These are phyloP conservation scores for Crithidia expoeki DNA, from an alignment of 208 protist species.

Conservation along the genomic window DNA sequence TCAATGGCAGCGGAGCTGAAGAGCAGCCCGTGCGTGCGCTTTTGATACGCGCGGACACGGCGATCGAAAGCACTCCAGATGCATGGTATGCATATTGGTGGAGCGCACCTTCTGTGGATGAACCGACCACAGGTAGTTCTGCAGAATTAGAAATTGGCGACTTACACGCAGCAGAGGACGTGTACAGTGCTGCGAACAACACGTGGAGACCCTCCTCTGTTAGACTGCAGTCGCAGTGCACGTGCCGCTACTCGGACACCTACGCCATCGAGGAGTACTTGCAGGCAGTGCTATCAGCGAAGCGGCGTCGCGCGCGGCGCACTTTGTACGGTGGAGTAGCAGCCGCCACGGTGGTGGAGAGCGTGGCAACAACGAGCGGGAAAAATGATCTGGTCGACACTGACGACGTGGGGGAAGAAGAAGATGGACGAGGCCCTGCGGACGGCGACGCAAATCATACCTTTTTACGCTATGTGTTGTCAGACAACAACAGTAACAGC, in stretches of 20 bases:
- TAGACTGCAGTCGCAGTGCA: neutral
- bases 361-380: too few species aligned
- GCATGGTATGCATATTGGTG: slow-evolving; percentile 19
- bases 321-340: slow-evolving; percentile 14
- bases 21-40: slow-evolving; percentile 28
- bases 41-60: slow-evolving; percentile 53
- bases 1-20: neutral
- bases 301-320: slow-evolving; percentile 25
- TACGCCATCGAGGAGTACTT: slow-evolving; percentile 21
- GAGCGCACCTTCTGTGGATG: neutral
- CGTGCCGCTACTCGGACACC: slow-evolving; percentile 21
- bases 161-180: slow-evolving; percentile 1
- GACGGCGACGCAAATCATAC: neutral
- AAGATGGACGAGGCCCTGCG: neutral
- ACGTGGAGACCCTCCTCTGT: slow-evolving; percentile 10
- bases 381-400: neutral
- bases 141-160: too few species aligned
- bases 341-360: neutral
- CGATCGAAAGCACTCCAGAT: slow-evolving; percentile 32
- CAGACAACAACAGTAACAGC: too few species aligned
- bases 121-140: too few species aligned
- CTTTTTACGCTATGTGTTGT: neutral
- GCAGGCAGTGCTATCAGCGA: slow-evolving; percentile 22
- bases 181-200: neutral
- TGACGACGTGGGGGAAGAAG: neutral